Percentiles rank a stretch among this genome's conserved stretches.
phyloP scores from a whole-genome alignment of 2,329 filamentous ascomycete genomes.

The Trichoderma lentiforme region DNA sequence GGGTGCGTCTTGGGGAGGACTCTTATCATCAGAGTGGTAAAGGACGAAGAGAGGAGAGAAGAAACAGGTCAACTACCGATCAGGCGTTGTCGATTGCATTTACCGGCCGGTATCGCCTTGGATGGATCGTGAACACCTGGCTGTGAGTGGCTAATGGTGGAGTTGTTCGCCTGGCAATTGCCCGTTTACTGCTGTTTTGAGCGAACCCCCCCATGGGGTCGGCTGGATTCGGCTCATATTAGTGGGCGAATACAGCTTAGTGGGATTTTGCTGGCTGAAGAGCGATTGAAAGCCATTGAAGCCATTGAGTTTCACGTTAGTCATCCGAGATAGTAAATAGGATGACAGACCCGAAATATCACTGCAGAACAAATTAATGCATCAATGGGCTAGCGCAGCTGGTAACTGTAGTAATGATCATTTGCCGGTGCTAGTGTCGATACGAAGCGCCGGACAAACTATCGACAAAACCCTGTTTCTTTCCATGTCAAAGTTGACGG shows the following conservation, averaged over 20 bases:
- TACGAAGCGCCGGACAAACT: not conserved
- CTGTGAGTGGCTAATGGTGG: not conserved
- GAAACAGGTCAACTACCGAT: not conserved
- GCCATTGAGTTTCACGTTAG: not conserved
- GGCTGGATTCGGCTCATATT: slow-evolving; percentile 17
- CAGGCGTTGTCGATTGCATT: not conserved
- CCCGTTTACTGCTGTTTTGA: slow-evolving; percentile 2
- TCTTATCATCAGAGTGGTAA: not conserved
- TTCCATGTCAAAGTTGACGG: not conserved
- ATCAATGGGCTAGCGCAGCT: not conserved
- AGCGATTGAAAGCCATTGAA: not conserved
- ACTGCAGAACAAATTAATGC: not conserved
- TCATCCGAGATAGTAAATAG: not conserved
- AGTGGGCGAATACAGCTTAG: slow-evolving; percentile 2
- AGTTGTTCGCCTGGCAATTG: not conserved
- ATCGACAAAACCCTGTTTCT: not conserved
- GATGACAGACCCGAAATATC: not conserved
- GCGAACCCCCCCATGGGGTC: slow-evolving; percentile 15
- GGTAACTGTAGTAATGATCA: not conserved
- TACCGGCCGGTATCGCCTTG: not conserved
- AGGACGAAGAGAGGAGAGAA: not conserved
- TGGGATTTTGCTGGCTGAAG: not conserved
- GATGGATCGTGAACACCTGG: not conserved
- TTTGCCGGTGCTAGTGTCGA: not conserved
- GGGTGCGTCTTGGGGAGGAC: not conserved